These are phyloP conservation scores for Wickerhamomyces strasburgensis DNA, from an alignment of 805 yeast genomes.

Conservation along the genomic window DNA sequence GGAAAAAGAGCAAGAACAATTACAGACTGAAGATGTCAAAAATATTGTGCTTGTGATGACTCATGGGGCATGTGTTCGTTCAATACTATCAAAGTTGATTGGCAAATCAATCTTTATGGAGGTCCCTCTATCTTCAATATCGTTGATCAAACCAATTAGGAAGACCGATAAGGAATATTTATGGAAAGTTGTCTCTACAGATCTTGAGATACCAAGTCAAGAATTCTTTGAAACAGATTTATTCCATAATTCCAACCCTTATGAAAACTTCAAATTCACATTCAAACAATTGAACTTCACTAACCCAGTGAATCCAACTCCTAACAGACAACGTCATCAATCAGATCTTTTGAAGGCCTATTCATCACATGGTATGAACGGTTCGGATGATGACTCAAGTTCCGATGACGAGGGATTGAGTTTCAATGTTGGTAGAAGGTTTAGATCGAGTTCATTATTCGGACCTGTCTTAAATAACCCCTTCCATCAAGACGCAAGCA, in stretches of 20 bases:
- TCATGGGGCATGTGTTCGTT: conserved; percentile 41
- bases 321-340: conserved; percentile 12
- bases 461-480: conserved; percentile 23
- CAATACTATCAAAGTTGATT: conserved; percentile 33
- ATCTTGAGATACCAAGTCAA: conserved; percentile 17
- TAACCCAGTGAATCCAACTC: conserved; percentile 10
- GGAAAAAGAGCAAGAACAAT: conserved; percentile 8
- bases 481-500: conserved; percentile 14
- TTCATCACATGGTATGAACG: conserved; percentile 8
- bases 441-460: conserved; percentile 23
- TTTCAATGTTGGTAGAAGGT: conserved; percentile 22
- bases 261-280: conserved; percentile 23
- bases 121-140: conserved; percentile 33
- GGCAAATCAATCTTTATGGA: conserved; percentile 36
- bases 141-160: conserved; percentile 19
- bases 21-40: conserved; percentile 25
- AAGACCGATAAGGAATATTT: conserved; percentile 5
- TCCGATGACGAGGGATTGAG: conserved; percentile 25
- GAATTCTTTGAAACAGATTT: conserved; percentile 16
- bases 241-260: conserved; percentile 19
- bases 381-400: conserved; percentile 14
- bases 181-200: conserved; percentile 25
- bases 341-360: conserved; percentile 12
- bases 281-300: conserved; percentile 22
- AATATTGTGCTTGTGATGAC: conserved; percentile 33